Evolutionary conservation across 176 grass and related monocot genomes (phyloP), one percentile per base, ranked within the genome.

Genomic region (Elymus sibiricus): DNA sequence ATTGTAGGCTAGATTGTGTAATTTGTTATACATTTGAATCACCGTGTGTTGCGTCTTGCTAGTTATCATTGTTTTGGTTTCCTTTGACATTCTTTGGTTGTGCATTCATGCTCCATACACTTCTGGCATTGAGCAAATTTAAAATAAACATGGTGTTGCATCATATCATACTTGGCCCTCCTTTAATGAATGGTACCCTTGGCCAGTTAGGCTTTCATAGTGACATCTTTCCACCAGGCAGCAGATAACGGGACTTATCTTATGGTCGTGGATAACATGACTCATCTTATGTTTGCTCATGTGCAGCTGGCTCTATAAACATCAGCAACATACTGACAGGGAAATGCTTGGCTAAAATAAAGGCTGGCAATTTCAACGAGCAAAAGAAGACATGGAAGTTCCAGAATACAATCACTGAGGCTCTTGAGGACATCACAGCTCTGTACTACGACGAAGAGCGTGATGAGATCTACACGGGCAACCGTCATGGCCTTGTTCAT

Each of bases 261-360:
- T 5, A 15, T 29, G 38, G 14, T 29, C 11, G 5, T 82, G 15
- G 19, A 34, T 64, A 10, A 58, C 47, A 17, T 58, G 13, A 35
- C 16, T 89, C 25, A 76, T 35, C 1, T 59, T 49, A 63, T 78
- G 46, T 79, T 60, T 31, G 38, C 32, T 58, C 13, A 19, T 25
- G 73, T 86, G 69, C 83, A 97, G 94, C 88, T 82, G 94, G 92
- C 28, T 97, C 94, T 31, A 97, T 97, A 84, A 97, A 97, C 77
- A 92, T 97, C 67, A 97, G 94, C 87, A 94, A 93, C 90, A 97
- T 97, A 87, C 89, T 97, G 81, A 94, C 90, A 31, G 94, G 94
- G 15, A 97, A 97, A 83, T 97, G 94, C 77, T 62, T 97, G 65
- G 94, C 92, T 10, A 97, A 97, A 83, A 90, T 97, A 60, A 91